Base-by-base conservation (phyloP, 2,329 filamentous ascomycete genomes). In the Cercospora zeina region DNA sequence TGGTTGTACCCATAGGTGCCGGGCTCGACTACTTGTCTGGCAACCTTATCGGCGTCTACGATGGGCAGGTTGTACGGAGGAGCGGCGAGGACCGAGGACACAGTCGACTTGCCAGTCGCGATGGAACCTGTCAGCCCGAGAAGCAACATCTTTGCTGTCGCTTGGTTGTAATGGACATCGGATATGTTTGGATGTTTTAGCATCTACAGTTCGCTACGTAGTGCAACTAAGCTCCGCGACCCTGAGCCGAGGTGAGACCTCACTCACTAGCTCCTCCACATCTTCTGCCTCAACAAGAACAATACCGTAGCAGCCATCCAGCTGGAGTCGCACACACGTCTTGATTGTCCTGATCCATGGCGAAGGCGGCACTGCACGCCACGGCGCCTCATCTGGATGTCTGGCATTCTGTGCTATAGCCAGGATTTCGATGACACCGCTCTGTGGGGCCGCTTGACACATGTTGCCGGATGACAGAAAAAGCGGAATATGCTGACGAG, bases 91-190 rank as follows among this genome's bases (percentile, higher is more conserved):
- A 96, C 84, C 39, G 84, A 82, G 30, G 95, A 96, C 59, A 97
- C 92, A 68, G 93, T 99, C 50, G 93, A 96, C 84, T 99, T 99
- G 76, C 95, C 95, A 5, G 95, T 99, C 64, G 95, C 95, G 74
- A 99, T 97, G 64, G 93, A 96, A 75, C 95, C 95, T 8, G 95
- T 99, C 27, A 99, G 86, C 61, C 95, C 95, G 71, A 99, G 92
- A 72, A 99, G 87, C 54, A 97, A 85, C 95, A 97, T 97, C 8
- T n/a, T 66, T n/a, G 30, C 47, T 27, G 21, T 47, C 21, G 42
- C 14, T 30, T 13, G 21, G 13, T 47, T 19, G 21, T 27, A 6
- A 27, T 27, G 24, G 24, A 27, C 24, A 27, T 27, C 27, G 42
- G 3, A n/a, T 47, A 19, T 47, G 24, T 47, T 47, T 19, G 42